These are phyloP conservation scores for Lactarius hengduanensis DNA, from an alignment of 768 basidiomycete genomes.

Conservation along the genomic window DNA sequence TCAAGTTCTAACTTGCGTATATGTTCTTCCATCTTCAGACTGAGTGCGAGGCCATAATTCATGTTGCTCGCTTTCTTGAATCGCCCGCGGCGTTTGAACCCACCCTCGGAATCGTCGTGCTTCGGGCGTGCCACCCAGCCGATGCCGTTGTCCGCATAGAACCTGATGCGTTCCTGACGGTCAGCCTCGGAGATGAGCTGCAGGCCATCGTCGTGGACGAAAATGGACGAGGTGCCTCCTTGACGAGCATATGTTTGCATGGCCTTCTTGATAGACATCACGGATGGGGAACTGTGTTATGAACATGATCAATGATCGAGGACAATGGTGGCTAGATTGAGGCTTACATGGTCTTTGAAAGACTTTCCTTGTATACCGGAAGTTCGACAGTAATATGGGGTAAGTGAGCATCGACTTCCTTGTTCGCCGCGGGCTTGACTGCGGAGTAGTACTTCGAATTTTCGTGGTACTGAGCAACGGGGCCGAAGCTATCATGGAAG, in stretches of 20 bases:
- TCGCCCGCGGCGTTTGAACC: slow-evolving; percentile 77
- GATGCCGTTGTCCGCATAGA: slow-evolving; percentile 76
- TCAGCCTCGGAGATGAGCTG: slow-evolving; percentile 65
- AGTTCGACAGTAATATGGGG: slow-evolving; percentile 80
- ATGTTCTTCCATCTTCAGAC: slow-evolving; percentile 55
- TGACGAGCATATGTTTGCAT: slow-evolving; percentile 94
- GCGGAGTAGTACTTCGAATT: slow-evolving; percentile 86
- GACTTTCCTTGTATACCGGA: slow-evolving; percentile 86
- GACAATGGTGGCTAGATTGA: background rate
- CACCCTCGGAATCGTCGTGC: slow-evolving; percentile 59
- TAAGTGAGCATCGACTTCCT: slow-evolving; percentile 58
- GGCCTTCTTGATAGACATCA: slow-evolving; percentile 76
- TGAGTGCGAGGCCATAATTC: slow-evolving; percentile 78
- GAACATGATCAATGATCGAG: slow-evolving; percentile 4
- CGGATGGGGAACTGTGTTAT: slow-evolving; percentile 58
- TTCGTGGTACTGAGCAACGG: slow-evolving; percentile 81
- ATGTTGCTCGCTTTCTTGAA: slow-evolving; percentile 96
- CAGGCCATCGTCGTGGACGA: slow-evolving; percentile 83
- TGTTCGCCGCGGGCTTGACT: slow-evolving; percentile 55
- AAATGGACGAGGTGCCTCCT: slow-evolving; percentile 76
- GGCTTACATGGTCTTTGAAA: slow-evolving; percentile 78
- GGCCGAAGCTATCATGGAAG: slow-evolving; percentile 55
- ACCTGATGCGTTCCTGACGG: slow-evolving; percentile 61
- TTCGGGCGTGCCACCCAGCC: slow-evolving; percentile 82
- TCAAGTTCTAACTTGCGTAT: slow-evolving; percentile 48